phyloP scores from a whole-genome alignment of 495 filamentous ascomycete genomes.

The Trichoderma parareesei region DNA sequence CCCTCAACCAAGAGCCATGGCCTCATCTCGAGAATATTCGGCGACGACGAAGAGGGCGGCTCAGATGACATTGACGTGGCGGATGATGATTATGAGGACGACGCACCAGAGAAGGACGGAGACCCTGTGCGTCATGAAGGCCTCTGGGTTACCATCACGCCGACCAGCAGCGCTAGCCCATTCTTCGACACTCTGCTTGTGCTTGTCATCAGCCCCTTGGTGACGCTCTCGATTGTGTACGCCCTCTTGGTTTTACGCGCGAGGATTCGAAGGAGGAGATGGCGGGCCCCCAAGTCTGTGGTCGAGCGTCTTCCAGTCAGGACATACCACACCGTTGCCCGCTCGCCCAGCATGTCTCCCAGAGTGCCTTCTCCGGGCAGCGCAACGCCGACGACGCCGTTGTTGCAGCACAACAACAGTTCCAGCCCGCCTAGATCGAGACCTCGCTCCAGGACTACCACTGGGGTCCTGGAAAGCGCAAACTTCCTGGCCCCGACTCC shows the following conservation, averaged over 20 bases:
- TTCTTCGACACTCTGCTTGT: conserved; percentile 96
- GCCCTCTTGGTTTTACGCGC: conserved; percentile 80
- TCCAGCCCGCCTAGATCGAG: conserved; percentile 37
- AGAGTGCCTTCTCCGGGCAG: conserved; percentile 46
- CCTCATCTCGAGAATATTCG: conserved; percentile 38
- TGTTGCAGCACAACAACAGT: conserved; percentile 52
- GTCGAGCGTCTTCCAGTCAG: conserved; percentile 92
- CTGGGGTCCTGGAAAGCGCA: conserved; percentile 43
- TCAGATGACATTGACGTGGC: conserved; percentile 21
- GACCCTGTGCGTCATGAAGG: conserved; percentile 54
- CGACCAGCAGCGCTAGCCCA: conserved; percentile 81
- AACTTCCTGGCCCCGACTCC: conserved; percentile 27
- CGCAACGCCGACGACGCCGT: conserved; percentile 66
- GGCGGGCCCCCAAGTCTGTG: conserved; percentile 93
- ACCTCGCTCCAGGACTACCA: conserved; percentile 58
- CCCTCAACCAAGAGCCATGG: conserved; percentile 21
- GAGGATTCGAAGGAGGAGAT: conserved; percentile 79
- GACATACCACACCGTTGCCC: conserved; percentile 79
- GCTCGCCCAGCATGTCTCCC: conserved; percentile 50
- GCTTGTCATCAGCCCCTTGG: conserved; percentile 81
- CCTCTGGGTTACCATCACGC: conserved; percentile 91
- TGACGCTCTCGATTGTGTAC: conserved; percentile 91
- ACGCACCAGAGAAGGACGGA: conserved; percentile 21
- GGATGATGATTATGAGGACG: background rate
- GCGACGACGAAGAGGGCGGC: conserved; percentile 30